Conservation (phyloP, 2,329 filamentous ascomycete species). For the Pyrenochaeta sp. region DNA sequence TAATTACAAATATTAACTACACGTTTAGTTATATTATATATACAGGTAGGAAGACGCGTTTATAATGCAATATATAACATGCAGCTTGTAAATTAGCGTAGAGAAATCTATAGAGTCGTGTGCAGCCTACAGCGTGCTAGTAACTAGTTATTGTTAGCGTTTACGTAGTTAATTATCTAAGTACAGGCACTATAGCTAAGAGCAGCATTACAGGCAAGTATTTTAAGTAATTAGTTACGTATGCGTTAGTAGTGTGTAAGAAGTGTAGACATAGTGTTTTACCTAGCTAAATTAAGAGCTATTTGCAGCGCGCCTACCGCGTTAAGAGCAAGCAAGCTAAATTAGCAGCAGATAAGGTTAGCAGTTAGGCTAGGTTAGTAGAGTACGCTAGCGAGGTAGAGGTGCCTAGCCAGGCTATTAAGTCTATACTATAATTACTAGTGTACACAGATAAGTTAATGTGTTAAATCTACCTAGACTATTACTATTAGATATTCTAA, state of each 20-base stretch:
- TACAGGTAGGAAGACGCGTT: too few species aligned
- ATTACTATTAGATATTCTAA: conserved; percentile 5
- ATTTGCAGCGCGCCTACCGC: conserved; percentile 7
- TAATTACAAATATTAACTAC: too few species aligned
- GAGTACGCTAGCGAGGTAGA: conserved; percentile 4
- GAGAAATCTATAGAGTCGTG: too few species aligned
- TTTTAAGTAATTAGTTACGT: too few species aligned
- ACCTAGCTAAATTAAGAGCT: conserved; percentile 5
- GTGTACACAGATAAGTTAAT: background rate
- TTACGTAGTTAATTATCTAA: too few species aligned
- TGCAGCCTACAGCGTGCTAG: too few species aligned
- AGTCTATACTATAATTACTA: background rate
- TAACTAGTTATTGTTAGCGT: too few species aligned
- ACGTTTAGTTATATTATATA: too few species aligned
- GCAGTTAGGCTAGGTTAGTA: background rate
- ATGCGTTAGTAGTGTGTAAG: conserved; percentile 5
- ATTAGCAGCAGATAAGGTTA: background rate
- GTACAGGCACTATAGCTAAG: too few species aligned
- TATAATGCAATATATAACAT: too few species aligned
- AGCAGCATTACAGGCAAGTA: too few species aligned
- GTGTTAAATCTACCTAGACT: conserved; percentile 7
- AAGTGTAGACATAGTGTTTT: background rate
- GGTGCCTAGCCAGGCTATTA: background rate
- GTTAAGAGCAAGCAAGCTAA: conserved; percentile 3
- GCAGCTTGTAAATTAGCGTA: too few species aligned